Base-by-base conservation (phyloP, 2,329 filamentous ascomycete species). In the Fusarium sp. region DNA sequence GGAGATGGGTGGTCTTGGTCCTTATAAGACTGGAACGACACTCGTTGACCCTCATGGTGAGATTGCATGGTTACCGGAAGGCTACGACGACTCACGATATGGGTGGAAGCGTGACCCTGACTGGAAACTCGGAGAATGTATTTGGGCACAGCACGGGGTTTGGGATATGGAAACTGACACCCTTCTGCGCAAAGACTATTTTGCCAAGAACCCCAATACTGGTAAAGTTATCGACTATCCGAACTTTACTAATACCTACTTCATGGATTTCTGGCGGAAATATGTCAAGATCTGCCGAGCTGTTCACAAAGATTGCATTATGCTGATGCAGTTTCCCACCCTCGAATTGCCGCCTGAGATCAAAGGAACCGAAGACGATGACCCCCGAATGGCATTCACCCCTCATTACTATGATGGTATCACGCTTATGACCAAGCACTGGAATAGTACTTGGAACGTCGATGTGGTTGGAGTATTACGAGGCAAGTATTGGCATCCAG, bases 331-430 rank as follows among this genome's bases (percentile, higher is more conserved):
- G 76, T 95, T 93, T 13, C 93, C 95, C 0, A 94, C 96, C 0
- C 88, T 98, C 72, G 96, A 99, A 81, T 88, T 99, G 14, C 96
- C 96, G 1, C 96, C 97, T 0, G 85, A 85, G 44, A 91, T 98
- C 77, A 97, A 96, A 78, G 95, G 90, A 14, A 97, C 95, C 0
- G 83, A 86, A 28, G 95, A 98, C 76, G 95, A 98, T 73, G 95
- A 99, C 72, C 90, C 90, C 5, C 93, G 91, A 66, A 91, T 98
- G 87, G 92, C 95, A 4, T 98, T 98, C 78, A 91, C 96, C 11
- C 94, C 95, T 3, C 96, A 99, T 80, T 99, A 93, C 78, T 99
- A 99, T 79, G 96, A 99, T 74, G 96, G 96, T 13, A 92, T 99
- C 58, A 99, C 96, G 0, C 85, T 99, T 6, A 92, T 99, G 87